Percentiles rank a stretch among this genome's conserved stretches.
phyloP scores from a whole-genome alignment of 169 alveolate species.

The Plasmodium chabaudi region DNA sequence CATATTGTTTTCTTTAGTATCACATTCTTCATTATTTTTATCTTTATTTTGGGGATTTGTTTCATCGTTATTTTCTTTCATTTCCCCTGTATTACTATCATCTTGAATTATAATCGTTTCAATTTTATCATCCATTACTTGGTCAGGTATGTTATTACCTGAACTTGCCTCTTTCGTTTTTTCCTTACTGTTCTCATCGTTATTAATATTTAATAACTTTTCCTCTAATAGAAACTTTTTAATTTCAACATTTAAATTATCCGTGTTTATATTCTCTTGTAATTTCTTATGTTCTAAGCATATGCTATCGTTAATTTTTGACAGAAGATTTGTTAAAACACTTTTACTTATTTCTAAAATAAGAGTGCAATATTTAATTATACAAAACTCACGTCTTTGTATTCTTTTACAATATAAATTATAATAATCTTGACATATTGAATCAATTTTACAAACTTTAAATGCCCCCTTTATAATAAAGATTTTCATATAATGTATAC shows the following conservation, averaged over 20 bases:
- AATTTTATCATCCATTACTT: not conserved
- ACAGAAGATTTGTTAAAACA: constrained; percentile 29
- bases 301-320: constrained; percentile 21
- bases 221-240: constrained; percentile 17
- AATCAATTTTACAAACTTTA: constrained; percentile 51
- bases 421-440: constrained; percentile 48
- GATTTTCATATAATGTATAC: constrained; percentile 50
- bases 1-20: constrained; percentile 5
- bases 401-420: constrained; percentile 53
- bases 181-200: not conserved
- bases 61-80: not conserved
- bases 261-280: not conserved
- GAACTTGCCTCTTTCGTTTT: not conserved
- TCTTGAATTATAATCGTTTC: too few relatives aligned
- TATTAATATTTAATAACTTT: constrained; percentile 7
- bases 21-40: not conserved
- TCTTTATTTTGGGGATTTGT: not conserved
- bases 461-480: constrained; percentile 49
- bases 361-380: constrained; percentile 59
- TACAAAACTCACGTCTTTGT: constrained; percentile 49
- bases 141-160: not conserved
- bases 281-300: constrained; percentile 13
- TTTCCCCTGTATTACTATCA: not conserved
- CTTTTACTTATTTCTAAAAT: constrained; percentile 48
- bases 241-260: not conserved